These are phyloP conservation scores for Daucus carota DNA, from an alignment of 129 eudicot species.

Conservation along the genomic window DH1_v3.0 NC_030389.2:30010501-30011000, in stretches of 20 bases:
- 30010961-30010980: background rate
- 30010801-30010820: background rate
- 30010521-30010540: conserved; percentile 45
- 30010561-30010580: conserved; percentile 50
- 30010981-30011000: background rate
- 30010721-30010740: conserved; percentile 47
- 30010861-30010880: background rate
- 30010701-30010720: background rate
- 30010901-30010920: background rate
- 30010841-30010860: background rate
- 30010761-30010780: conserved; percentile 52
- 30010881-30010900: background rate
- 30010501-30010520: conserved; percentile 61
- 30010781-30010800: conserved; percentile 55
- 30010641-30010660: background rate
- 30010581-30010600: conserved; percentile 24
- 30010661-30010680: background rate
- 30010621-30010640: background rate
- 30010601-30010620: too few species aligned
- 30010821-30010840: background rate
- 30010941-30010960: background rate
- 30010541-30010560: conserved; percentile 57
- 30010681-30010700: background rate
- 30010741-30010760: conserved; percentile 51
- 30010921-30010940: background rate